These are phyloP conservation scores for Ogataea philodendri DNA, from an alignment of 805 yeast genomes.

Conservation along the genomic window DNA sequence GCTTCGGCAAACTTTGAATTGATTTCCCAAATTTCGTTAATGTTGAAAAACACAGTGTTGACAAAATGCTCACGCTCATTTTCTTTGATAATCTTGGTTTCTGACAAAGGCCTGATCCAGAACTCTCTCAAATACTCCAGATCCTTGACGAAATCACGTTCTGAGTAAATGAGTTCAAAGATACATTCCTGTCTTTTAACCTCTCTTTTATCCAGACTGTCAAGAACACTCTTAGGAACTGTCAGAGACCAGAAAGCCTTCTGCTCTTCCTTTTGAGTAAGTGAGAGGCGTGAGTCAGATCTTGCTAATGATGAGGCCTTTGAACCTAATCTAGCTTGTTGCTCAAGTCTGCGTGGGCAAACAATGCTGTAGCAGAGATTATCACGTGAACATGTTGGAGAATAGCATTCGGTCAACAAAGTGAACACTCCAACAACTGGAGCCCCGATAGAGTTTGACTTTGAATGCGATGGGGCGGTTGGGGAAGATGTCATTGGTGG, in stretches of 20 bases:
- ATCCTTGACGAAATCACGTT: conserved; percentile 92
- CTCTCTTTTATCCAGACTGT: conserved; percentile 76
- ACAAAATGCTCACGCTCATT: conserved; percentile 88
- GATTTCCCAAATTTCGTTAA: conserved; percentile 79
- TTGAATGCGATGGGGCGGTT: conserved; percentile 8
- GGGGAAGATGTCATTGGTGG: conserved; percentile 21
- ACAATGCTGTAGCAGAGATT: conserved; percentile 90
- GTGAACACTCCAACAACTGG: conserved; percentile 89
- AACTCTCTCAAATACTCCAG: conserved; percentile 89
- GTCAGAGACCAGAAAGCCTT: conserved; percentile 92
- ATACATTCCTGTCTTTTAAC: conserved; percentile 93
- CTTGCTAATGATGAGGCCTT: conserved; percentile 80
- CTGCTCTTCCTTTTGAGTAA: conserved; percentile 73
- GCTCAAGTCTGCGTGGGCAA: conserved; percentile 93
- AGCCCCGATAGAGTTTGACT: conserved; percentile 9
- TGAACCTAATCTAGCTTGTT: conserved; percentile 87
- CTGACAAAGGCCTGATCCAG: conserved; percentile 88
- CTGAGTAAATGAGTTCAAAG: conserved; percentile 90
- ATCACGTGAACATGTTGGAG: conserved; percentile 93
- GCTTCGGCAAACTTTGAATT: conserved; percentile 88
- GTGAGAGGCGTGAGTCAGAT: conserved; percentile 65
- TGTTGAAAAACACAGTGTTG: conserved; percentile 87
- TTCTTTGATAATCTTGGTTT: conserved; percentile 83
- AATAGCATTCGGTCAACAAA: conserved; percentile 87
- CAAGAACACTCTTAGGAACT: conserved; percentile 77